phyloP scores from a whole-genome alignment of 2,329 filamentous ascomycete genomes.

The Fusarium sororula region DNA sequence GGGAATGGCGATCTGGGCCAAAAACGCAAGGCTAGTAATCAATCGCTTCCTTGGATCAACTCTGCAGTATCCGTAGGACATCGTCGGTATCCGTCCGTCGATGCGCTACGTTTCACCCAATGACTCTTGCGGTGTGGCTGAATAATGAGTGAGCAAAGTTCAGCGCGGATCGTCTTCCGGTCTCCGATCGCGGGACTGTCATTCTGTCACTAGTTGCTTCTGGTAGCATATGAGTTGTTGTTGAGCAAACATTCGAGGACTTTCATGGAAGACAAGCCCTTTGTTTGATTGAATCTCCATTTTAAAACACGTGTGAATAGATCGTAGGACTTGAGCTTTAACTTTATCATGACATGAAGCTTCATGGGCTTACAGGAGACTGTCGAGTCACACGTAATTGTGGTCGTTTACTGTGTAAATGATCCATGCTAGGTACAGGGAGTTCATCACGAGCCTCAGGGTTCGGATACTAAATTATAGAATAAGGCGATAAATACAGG shows the following conservation, averaged over 20 bases:
- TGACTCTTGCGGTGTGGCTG: constrained; percentile 41
- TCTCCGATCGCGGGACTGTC: constrained; percentile 29
- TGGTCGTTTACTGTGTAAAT: not conserved
- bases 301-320: not conserved
- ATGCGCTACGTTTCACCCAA: constrained; percentile 13
- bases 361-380: not conserved
- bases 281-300: not conserved
- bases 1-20: constrained; percentile 16
- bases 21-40: constrained; percentile 7
- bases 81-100: constrained; percentile 9
- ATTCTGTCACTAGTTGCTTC: not conserved
- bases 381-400: not conserved
- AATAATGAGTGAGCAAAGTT: constrained; percentile 26
- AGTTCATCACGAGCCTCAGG: not conserved
- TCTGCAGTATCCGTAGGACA: not conserved
- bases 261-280: not conserved
- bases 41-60: constrained; percentile 8
- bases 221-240: not conserved
- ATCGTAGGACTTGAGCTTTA: not conserved
- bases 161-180: not conserved
- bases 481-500: not conserved
- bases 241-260: constrained; percentile 6
- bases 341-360: not conserved
- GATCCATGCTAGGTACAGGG: not conserved
- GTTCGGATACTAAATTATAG: not conserved